Conservation (phyloP, 495 filamentous ascomycete species). For the Pyronema omphalodes region DNA sequence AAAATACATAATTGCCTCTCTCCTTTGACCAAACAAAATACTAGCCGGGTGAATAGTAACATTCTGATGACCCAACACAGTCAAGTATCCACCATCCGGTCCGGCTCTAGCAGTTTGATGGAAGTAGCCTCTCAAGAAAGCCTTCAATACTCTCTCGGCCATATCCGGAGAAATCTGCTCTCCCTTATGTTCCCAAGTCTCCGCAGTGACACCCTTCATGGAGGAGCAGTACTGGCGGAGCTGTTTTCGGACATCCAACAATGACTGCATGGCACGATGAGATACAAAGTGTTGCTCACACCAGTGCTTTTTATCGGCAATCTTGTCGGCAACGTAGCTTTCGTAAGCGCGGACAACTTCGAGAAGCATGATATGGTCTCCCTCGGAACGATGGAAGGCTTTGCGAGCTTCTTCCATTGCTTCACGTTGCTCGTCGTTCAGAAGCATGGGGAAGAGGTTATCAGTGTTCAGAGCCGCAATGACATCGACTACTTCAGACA, state of each 20-base stretch:
- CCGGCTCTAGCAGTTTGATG: constrained; percentile 66
- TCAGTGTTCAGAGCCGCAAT: constrained; percentile 72
- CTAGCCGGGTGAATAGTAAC: constrained; percentile 83
- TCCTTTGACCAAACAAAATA: constrained; percentile 66
- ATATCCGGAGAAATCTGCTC: constrained; percentile 31
- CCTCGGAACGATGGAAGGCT: constrained; percentile 61
- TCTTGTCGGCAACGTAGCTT: constrained; percentile 31
- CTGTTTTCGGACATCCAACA: constrained; percentile 66
- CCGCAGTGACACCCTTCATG: constrained; percentile 6
- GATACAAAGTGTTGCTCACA: constrained; percentile 46
- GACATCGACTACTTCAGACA: constrained; percentile 77
- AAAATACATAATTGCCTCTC: constrained; percentile 87
- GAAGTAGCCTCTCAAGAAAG: constrained; percentile 65
- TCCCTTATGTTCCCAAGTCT: constrained; percentile 25
- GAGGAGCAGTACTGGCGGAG: constrained; percentile 39
- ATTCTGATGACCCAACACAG: constrained; percentile 61
- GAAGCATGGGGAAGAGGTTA: constrained; percentile 57
- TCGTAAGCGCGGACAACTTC: constrained; percentile 67
- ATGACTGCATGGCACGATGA: constrained; percentile 57
- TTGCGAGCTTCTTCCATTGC: constrained; percentile 51
- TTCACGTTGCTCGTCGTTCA: constrained; percentile 65
- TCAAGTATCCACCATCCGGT: constrained; percentile 67
- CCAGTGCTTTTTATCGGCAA: not conserved
- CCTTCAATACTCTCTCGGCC: constrained; percentile 46
- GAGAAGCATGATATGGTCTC: constrained; percentile 77